Base-by-base conservation (phyloP, 805 yeast species). In the Candida michaelii region DNA sequence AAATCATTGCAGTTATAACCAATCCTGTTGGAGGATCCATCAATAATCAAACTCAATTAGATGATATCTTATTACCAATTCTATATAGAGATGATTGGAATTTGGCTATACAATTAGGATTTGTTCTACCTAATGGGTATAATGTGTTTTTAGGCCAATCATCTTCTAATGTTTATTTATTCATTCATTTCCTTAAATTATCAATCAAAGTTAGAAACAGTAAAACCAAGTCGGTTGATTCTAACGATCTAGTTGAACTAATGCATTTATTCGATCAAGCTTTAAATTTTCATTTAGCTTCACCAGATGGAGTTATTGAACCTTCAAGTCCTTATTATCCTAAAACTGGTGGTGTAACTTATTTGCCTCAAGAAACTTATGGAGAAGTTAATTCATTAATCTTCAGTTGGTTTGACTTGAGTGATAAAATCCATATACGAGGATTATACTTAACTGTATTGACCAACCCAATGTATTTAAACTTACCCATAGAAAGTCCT, bases 1-100 rank as follows among this genome's bases (percentile, higher is more conserved):
- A 79, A 51, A 58, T 74, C 3, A 56, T 78, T 30, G 82, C 82
- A 0, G 79, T 75, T 0, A 47, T 74, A 17, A 66, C 74, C 4
- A 71, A 76, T 32, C 73, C 73, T 2, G 51, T 55, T 23, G 83
- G 82, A 5, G 82, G 83, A 1, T 71, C 81, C 0, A 46, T 76
- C 12, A 65, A 69, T 27, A 54, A 63, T 31, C 69, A 67, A 75
- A 40, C 53, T 70, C 29, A 58, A 54, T 33, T 49, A 44, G 35
- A 49, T 56, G 39, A 48, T 53, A 42, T 51, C 44, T 19, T 50
- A 48, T n/a, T 50, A 47, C 43, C 58, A 40, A 45, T 53, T 40
- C 5, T 47, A 45, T 38, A 66, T 72, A 62, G 39, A 45, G 44
- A 43, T 49, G 48, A 50, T 21, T 43, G 45, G 45, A 48, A 39